Evolutionary conservation across 441 rosid species (phyloP).

Genomic region (Capsella rubella): DNA sequence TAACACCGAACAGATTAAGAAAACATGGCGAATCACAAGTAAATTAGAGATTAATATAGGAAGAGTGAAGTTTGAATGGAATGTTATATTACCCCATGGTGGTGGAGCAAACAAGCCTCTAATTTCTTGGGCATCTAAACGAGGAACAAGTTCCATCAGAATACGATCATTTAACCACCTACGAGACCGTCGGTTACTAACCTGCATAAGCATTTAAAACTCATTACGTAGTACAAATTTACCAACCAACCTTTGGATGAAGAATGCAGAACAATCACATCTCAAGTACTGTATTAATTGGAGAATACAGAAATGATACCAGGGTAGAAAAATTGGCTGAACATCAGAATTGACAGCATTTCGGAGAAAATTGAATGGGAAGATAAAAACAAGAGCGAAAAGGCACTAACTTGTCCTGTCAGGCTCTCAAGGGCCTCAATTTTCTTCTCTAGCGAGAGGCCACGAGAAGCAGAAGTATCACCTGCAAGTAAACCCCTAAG

Average conservation of each 20-base stretch:
- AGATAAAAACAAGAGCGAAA: neutral
- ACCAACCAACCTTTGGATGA: neutral
- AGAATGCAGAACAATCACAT: neutral
- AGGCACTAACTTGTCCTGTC: conserved; percentile 65
- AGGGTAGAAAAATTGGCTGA: neutral
- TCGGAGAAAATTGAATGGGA: too few species aligned
- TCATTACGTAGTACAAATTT: neutral
- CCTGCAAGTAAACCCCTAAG: conserved; percentile 49
- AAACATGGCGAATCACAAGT: neutral
- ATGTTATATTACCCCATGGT: conserved; percentile 71
- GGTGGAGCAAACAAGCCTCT: conserved; percentile 97
- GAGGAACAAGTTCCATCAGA: conserved; percentile 95
- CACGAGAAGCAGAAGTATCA: conserved; percentile 59
- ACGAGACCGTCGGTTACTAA: conserved; percentile 81
- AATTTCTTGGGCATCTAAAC: conserved; percentile 79
- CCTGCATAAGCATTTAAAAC: conserved; percentile 51
- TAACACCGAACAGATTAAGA: neutral
- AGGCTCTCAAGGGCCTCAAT: conserved; percentile 89
- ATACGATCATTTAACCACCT: conserved; percentile 91
- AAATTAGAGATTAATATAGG: neutral
- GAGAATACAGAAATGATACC: neutral
- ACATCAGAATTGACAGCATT: neutral
- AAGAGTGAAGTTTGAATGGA: neutral
- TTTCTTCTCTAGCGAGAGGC: conserved; percentile 81
- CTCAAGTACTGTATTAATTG: neutral